Base-by-base conservation (phyloP, 495 filamentous ascomycete species). In the Aspergillus incahuasiensis region DNA sequence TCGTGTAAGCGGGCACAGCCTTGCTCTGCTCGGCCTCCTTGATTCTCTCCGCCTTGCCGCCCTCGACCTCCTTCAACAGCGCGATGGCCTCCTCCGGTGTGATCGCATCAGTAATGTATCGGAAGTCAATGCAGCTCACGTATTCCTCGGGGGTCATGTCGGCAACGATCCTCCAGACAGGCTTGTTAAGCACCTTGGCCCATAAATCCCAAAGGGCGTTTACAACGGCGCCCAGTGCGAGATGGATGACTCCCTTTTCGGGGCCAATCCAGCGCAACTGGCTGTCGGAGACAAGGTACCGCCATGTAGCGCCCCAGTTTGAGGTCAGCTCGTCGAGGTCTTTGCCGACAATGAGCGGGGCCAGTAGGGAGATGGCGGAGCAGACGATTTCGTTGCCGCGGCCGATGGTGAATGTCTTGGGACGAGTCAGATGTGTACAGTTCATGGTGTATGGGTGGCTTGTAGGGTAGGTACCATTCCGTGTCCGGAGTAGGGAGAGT, bases 171-270 rank as follows among this genome's bases (percentile, higher is more conserved):
- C 85, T 79, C 92, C 92, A 97, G 3, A 97, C 87, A 11, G 92
- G 92, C 72, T 95, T 96, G 34, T 80, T 75, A 15, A 91, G 82
- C 11, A 79, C 78, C 70, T 96, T 96, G 39, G 90, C 90, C 91
- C 92, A 95, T 15, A 97, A 83, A 73, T 97, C 92, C 92, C 92
- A 97, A 57, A 95, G 73, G 0, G 91, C 92, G 67, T 97, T 97
- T 52, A 97, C 86, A 20, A 96, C 86, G 32, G 91, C 89, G 24
- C 89, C 91, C 0, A 95, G 85, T 2, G 92, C 92, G 0, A 97
- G 84, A 70, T 97, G 92, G 58, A 92, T 94, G 15, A 96, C 92
- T 48, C 92, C 92, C 74, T 96, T 96, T 66, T 97, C 92, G 1
- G 92, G 92, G 0, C 92, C 92, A 64, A 96, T 92, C 92, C 92